phyloP scores from a whole-genome alignment of 768 basidiomycete genomes.

The Naganishia friedmannii region DNA sequence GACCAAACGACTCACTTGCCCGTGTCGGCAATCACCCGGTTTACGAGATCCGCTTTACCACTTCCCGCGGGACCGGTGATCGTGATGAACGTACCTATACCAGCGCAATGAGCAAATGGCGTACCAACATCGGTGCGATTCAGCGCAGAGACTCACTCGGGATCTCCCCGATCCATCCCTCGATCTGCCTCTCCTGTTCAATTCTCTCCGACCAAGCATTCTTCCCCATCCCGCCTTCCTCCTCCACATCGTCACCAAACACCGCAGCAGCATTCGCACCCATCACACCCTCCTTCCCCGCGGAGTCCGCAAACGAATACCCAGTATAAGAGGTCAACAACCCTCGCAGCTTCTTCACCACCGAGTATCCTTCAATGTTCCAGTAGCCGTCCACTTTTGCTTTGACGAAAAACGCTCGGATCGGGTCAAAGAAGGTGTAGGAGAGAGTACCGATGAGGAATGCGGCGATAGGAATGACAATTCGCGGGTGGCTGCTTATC shows the following conservation, averaged over 20 bases:
- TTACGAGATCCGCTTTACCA: conserved; percentile 53
- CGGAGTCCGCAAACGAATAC: conserved; percentile 30
- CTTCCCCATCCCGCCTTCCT: conserved; percentile 39
- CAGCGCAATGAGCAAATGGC: background rate
- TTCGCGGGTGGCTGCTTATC: conserved; percentile 50
- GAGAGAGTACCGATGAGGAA: conserved; percentile 87
- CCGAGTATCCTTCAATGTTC: conserved; percentile 65
- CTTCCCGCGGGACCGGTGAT: conserved; percentile 54
- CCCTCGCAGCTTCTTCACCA: conserved; percentile 67
- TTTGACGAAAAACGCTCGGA: conserved; percentile 78
- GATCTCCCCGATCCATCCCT: conserved; percentile 70
- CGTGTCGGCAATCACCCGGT: conserved; percentile 48
- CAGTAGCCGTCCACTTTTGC: conserved; percentile 80
- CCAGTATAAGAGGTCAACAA: conserved; percentile 35
- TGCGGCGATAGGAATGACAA: conserved; percentile 57
- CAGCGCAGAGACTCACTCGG: conserved; percentile 60
- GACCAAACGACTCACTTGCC: conserved; percentile 39
- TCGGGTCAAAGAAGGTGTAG: conserved; percentile 88
- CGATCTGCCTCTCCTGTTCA: conserved; percentile 68
- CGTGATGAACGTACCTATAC: conserved; percentile 53
- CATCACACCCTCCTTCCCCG: conserved; percentile 9
- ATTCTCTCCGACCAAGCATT: conserved; percentile 79
- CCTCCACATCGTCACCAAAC: conserved; percentile 11
- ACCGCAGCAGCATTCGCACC: conserved; percentile 1
- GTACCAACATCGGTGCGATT: background rate